Base-by-base conservation (phyloP, 23 red algal species). In the Chondrus crispus region DNA sequence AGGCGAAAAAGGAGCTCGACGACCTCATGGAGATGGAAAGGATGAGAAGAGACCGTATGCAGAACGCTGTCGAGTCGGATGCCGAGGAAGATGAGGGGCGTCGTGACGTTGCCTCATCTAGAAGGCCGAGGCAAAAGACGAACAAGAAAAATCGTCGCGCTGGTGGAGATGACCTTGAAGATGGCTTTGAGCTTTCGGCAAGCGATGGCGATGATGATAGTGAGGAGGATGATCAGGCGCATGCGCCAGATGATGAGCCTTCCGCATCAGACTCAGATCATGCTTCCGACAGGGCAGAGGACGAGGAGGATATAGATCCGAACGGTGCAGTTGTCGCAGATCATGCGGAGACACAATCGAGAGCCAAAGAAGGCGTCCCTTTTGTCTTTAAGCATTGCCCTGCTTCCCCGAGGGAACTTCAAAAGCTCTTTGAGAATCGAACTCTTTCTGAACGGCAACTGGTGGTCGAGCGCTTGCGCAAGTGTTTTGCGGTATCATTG, bases 401-500 rank as follows among this genome's bases (percentile, higher is more conserved):
- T n/a, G 5, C 24, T 3, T 57, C 44, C 24, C 49, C 9, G 7
- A 28, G 39, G 28, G 63, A 85, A 62, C 66, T 94, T 37, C 79
- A 87, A 51, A 46, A 22, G 7, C 40, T 94, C 52, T 94, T 84
- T 33, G 35, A 78, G 43, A 68, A 63, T 45, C 30, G 29, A 18
- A 87, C 91, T 14, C 0, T 85, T 16, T 30, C 46, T 44, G 81
- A 94, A 40, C 63, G 91, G 14, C 48, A 55, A 19, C 4, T 94
- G 5, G 64, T 94, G 41, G 46, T 94, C 40, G 73, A 84, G 45
- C 57, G 91, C 22, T 42, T 94, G 7, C 11, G 39, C 1, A 94
- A 94, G 55, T 94, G 91, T 62, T 94, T 94, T 77, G 81, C 91
- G 3, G 28, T 74, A 47, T 87, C 81, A 11, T 68, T 94, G 28